Evolutionary conservation across 805 yeast species (phyloP), one percentile per base, ranked within the genome.

Genomic region (Blastobotrys parvus): DNA sequence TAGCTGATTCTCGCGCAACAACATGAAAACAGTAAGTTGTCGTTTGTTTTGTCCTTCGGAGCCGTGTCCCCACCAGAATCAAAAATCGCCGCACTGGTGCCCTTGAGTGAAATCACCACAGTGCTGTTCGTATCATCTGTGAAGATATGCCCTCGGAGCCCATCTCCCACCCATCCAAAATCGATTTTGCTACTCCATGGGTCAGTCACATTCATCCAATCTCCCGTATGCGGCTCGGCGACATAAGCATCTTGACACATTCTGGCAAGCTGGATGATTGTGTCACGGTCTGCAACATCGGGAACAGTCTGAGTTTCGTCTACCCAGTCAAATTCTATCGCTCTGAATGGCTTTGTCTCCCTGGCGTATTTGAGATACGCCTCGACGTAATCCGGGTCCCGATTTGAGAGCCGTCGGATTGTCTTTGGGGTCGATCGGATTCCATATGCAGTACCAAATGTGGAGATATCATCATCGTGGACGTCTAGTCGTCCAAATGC

Each of bases 221-320:
- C 94, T 38, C 88, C 89, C 19, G 78, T 74, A 17, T 64, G 64
- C 2, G 97, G 97, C 23, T 76, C 65, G 37, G 74, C 72, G 2
- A 87, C 94, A 57, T 90, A 92, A 2, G 97, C 97, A 59, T 92
- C 83, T 1, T 95, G 84, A 0, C 95, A 78, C 77, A 90, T 83
- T 42, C 79, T 62, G 0, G 97, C 97, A 34, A 90, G 63, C 1
- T 83, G 65, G 2, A 89, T 67, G 2, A 90, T 59, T 0, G 96
- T 85, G 32, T 77, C 77, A 42, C 73, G 74, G 60, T 89, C 95
- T 1, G 77, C 65, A 6, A 90, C 65, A 52, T 92, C 76, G 0
- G 98, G 98, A 1, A 82, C 72, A 1, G 67, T 41, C 1, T 80
- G 69, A 15, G 63, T 63, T 1, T 68, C 71, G 35, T 71, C 72